Conservation (phyloP, 306 rosid genomes). For the Cucurbita ficifolia region DNA sequence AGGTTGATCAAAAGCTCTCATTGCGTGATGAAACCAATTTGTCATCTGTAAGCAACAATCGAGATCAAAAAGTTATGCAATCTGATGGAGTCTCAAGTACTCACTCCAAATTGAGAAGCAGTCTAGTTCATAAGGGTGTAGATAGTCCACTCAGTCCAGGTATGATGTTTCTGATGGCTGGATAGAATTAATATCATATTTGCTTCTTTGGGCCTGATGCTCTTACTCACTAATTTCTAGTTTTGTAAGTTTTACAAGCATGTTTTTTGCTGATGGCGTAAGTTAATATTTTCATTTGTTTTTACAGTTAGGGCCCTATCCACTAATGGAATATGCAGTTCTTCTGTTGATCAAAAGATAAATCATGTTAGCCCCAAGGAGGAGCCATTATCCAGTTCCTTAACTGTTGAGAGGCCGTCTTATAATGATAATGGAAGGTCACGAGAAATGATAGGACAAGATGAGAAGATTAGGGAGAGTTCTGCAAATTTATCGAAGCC, state of each 20-base stretch:
- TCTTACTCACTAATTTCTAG: not conserved
- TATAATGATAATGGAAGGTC: slow-evolving; percentile 25
- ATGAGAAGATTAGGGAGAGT: slow-evolving; percentile 38
- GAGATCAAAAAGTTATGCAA: slow-evolving; percentile 36
- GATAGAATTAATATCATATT: slow-evolving; percentile 5
- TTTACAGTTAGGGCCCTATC: slow-evolving; percentile 27
- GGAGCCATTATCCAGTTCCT: slow-evolving; percentile 25
- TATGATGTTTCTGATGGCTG: slow-evolving; percentile 12
- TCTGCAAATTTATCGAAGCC: slow-evolving; percentile 23
- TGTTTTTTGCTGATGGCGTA: not conserved
- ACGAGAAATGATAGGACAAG: slow-evolving; percentile 27
- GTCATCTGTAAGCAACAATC: slow-evolving; percentile 27
- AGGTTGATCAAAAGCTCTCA: slow-evolving; percentile 44
- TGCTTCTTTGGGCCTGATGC: not conserved
- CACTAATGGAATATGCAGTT: slow-evolving; percentile 12
- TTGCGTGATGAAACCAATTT: slow-evolving; percentile 39
- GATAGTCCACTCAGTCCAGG: slow-evolving; percentile 52
- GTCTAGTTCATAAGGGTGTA: slow-evolving; percentile 28
- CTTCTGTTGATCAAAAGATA: slow-evolving; percentile 18
- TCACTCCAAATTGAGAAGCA: slow-evolving; percentile 30
- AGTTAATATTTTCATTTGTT: slow-evolving; percentile 2
- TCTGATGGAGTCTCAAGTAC: slow-evolving; percentile 40
- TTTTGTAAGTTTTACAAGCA: slow-evolving; percentile 2
- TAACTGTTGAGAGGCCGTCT: slow-evolving; percentile 21
- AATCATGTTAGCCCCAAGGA: slow-evolving; percentile 18